Base-by-base conservation (phyloP, 371 early-diverging fungal species). In the Mortierella sp. region DNA sequence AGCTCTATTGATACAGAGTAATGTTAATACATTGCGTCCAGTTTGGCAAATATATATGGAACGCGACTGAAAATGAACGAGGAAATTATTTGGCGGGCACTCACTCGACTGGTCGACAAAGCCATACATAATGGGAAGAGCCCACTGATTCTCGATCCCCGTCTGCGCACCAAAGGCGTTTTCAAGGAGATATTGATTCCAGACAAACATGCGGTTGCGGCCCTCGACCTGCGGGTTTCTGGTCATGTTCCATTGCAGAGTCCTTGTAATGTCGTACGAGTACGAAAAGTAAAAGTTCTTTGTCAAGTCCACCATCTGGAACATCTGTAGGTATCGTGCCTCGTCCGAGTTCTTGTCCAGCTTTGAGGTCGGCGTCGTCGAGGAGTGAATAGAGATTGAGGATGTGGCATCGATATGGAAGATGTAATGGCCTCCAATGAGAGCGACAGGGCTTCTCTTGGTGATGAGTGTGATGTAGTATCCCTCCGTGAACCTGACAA, bases 51-150 rank as follows among this genome's bases (percentile, higher is more conserved):
- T 51, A 3, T 35, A 14, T 4, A 63, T 18, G 63, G 2, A 35
- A 21, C 2, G 21, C 3, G 18, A 21, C 14, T 60, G 35, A 1
- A 21, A 63, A 35, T n/a, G 18, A 32, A 16, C 29, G 4, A 60
- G 14, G 16, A 46, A 56, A n/a, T 12, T 32, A 5, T 14, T 74
- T 27, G n/a, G n/a, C 49, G 27, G 24, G 12, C 55, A 84, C 93
- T 76, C 90, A 96, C 96, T 95, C 11, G 97, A 95, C 91, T 99
- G 99, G 83, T 97, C 98, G 24, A 98, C 97, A 87, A 98, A 99
- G 1, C 99, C 99, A 88, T 99, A 95, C 79, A 99, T 97, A 76
- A 98, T 88, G 0, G 97, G 97, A 32, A 98, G 83, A 2, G 95
- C 94, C 98, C 98, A 99, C 29, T 95, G 93, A 11, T 96, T 93